Evolutionary conservation across 805 yeast species (phyloP), one percentile per base, ranked within the genome.

Genomic region (Torulaspora gathmanii): DNA sequence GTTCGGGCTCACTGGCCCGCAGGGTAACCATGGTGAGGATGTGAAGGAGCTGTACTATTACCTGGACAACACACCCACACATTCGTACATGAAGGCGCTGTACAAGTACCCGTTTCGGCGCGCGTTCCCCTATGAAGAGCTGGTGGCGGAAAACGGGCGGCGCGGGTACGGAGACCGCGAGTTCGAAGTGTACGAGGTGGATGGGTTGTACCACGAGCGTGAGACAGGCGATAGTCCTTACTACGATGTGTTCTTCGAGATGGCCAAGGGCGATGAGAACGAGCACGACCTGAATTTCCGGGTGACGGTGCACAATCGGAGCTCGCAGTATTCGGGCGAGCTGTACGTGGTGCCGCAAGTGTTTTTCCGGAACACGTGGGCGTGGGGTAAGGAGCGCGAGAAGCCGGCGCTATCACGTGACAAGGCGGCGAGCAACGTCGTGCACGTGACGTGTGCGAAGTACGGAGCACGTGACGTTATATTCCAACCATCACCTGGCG

Each of bases 11-110:
- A 88, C 96, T 22, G 95, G 95, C 41, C 88, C 86, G 11, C 90
- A 89, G 63, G 97, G 96, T 10, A 90, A 90, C 64, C 97, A 89
- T 64, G 97, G 97, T 45, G 97, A 89, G 63, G 97, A 89, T 64
- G 96, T 87, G 49, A 89, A 89, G 68, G 95, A 86, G 60, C 65
- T 82, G 53, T 86, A 86, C 63, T 89, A 80, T 62, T 88, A 89
- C 60, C 73, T 89, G 49, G 97, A 89, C 68, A 89, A 87, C 67
- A 86, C 95, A 10, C 97, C 97, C 6, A 77, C 96, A 5, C 96
- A 89, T 68, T 82, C 95, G 28, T 89, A 88, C 68, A 84, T 87
- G 85, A 89, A 90, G 70, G 87, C 82, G 56, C 73, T 87, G 47
- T 89, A 89, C 76, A 90, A 90, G 71, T 89, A 89, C 62, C 96